Evolutionary conservation across 352 stramenopile species (phyloP).

Genomic region (Pythium catenulatum): DNA sequence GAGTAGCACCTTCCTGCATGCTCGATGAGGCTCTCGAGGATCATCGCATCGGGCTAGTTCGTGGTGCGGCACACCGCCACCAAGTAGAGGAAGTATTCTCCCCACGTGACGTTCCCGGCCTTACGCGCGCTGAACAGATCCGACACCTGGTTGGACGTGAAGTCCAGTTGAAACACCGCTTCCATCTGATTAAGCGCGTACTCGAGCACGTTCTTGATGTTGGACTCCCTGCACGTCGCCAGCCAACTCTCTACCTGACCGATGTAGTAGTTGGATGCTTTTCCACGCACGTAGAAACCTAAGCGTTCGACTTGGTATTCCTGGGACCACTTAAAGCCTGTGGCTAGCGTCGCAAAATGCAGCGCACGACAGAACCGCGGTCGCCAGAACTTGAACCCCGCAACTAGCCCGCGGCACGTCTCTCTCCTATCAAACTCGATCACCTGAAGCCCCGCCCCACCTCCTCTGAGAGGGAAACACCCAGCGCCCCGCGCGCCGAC

Average conservation of each 20-base stretch:
- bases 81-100: not conserved
- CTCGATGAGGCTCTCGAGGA: slow-evolving; percentile 18
- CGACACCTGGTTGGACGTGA: not conserved
- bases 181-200: slow-evolving; percentile 15
- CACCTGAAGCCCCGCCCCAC: too few species aligned
- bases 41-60: not conserved
- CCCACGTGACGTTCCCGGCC: not conserved
- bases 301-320: too few species aligned
- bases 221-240: too few species aligned
- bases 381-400: not conserved
- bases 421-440: slow-evolving; percentile 17
- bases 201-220: not conserved
- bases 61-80: not conserved
- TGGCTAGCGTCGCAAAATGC: too few species aligned
- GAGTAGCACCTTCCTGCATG: not conserved
- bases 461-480: too few species aligned
- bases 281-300: not conserved
- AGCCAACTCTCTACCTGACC: not conserved
- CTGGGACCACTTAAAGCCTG: too few species aligned
- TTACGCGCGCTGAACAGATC: not conserved
- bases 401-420: not conserved
- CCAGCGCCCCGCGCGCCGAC: too few species aligned
- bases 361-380: not conserved
- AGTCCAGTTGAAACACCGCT: not conserved
- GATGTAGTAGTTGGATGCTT: not conserved